phyloP scores from a whole-genome alignment of 108 stramenopile species.

The Cyclotella baltica region DNA sequence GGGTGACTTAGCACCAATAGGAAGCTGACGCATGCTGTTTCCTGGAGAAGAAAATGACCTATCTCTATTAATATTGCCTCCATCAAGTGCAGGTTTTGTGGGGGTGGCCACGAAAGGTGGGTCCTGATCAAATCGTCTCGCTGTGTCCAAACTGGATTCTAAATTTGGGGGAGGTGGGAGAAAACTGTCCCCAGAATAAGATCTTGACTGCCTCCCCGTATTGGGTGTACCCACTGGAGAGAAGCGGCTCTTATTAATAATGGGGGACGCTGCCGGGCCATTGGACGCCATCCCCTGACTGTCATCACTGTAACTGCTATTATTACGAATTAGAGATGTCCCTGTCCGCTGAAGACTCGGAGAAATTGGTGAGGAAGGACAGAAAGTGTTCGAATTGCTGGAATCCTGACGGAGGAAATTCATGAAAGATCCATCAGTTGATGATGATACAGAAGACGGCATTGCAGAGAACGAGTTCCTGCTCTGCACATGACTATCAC shows the following conservation, averaged over 20 bases:
- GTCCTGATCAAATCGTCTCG: constrained; percentile 4
- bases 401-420: constrained; percentile 35
- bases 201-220: constrained; percentile 15
- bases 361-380: constrained; percentile 37
- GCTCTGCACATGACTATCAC: constrained; percentile 7
- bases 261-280: constrained; percentile 25
- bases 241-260: constrained; percentile 15
- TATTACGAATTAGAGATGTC: constrained; percentile 23
- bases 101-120: constrained; percentile 22
- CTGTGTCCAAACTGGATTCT: constrained; percentile 14
- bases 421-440: constrained; percentile 26
- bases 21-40: constrained; percentile 27
- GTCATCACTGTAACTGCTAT: constrained; percentile 26
- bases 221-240: constrained; percentile 21
- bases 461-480: background rate
- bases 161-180: constrained; percentile 45
- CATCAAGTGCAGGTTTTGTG: constrained; percentile 17
- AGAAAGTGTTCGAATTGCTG: constrained; percentile 11
- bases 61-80: constrained; percentile 33
- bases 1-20: constrained; percentile 37
- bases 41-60: constrained; percentile 53
- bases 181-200: constrained; percentile 26
- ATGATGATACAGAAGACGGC: constrained; percentile 20
- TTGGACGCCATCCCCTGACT: constrained; percentile 24
- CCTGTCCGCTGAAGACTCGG: constrained; percentile 16